Evolutionary conservation across 164 flowering plant species (phyloP).

Genomic region (Vitis cinerea): DNA sequence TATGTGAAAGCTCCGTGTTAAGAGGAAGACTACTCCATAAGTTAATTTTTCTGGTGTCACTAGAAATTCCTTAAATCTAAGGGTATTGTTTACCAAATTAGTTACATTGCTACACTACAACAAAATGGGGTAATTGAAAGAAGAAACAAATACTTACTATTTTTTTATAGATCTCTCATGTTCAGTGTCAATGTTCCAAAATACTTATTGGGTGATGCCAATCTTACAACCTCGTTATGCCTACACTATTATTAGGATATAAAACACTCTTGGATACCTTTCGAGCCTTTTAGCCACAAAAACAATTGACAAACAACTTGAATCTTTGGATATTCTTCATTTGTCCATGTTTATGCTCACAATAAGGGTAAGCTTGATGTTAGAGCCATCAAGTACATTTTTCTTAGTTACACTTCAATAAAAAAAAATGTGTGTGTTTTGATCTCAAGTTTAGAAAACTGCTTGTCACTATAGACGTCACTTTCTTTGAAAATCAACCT

Average conservation of each 20-base stretch:
- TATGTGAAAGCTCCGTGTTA: too few species aligned
- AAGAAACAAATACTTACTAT: not conserved
- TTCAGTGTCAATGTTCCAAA: not conserved
- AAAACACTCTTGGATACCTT: not conserved
- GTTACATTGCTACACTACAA: not conserved
- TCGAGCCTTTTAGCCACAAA: not conserved
- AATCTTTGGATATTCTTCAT: not conserved
- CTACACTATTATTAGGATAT: not conserved
- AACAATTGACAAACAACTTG: too few species aligned
- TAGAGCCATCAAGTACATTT: too few species aligned
- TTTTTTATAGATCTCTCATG: not conserved
- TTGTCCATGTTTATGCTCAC: not conserved
- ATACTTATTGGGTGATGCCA: not conserved
- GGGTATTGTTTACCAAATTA: slow-evolving; percentile 2
- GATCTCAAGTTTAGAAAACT: not conserved
- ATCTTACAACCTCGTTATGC: not conserved
- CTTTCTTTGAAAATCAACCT: not conserved
- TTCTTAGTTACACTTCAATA: not conserved
- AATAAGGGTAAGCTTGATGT: not conserved
- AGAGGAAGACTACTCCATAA: too few species aligned
- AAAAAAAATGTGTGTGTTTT: not conserved
- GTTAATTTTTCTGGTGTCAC: too few species aligned
- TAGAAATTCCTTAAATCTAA: not conserved
- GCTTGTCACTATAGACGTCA: not conserved
- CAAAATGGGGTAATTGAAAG: not conserved